Conservation (phyloP, 306 rosid species). For the Potentilla sterilis region DNA sequence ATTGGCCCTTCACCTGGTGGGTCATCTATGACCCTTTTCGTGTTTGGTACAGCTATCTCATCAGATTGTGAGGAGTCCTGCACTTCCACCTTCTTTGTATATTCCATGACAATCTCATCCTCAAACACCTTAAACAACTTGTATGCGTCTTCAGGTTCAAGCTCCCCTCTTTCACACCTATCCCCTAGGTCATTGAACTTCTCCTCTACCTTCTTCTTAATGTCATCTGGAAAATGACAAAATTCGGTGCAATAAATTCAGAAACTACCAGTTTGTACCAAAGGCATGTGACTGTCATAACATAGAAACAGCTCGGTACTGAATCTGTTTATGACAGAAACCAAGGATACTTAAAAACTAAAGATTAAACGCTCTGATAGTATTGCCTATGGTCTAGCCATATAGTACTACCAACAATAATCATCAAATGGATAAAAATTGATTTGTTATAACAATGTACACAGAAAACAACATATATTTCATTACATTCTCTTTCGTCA, state of each 20-base stretch:
- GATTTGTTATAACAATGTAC: background rate
- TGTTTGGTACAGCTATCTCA: conserved; percentile 43
- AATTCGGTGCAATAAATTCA: conserved; percentile 17
- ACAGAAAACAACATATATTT: background rate
- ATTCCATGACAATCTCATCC: conserved; percentile 64
- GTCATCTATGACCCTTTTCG: conserved; percentile 63
- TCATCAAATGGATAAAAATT: background rate
- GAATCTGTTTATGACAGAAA: background rate
- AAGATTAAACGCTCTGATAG: background rate
- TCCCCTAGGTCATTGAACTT: conserved; percentile 83
- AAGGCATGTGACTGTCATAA: background rate
- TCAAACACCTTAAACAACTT: conserved; percentile 75
- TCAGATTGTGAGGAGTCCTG: conserved; percentile 49
- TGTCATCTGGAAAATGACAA: conserved; percentile 46
- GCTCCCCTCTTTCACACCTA: conserved; percentile 92
- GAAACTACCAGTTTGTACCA: conserved; percentile 2
- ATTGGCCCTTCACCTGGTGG: conserved; percentile 97
- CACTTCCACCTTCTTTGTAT: conserved; percentile 54
- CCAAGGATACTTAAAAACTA: background rate
- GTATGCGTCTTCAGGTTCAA: conserved; percentile 86
- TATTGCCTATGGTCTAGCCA: background rate
- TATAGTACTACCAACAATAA: background rate
- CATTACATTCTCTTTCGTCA: background rate
- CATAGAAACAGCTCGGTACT: background rate
- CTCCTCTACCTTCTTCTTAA: conserved; percentile 68